Base-by-base conservation (phyloP, 2,329 filamentous ascomycete species). In the Cytospora piceicola region DNA sequence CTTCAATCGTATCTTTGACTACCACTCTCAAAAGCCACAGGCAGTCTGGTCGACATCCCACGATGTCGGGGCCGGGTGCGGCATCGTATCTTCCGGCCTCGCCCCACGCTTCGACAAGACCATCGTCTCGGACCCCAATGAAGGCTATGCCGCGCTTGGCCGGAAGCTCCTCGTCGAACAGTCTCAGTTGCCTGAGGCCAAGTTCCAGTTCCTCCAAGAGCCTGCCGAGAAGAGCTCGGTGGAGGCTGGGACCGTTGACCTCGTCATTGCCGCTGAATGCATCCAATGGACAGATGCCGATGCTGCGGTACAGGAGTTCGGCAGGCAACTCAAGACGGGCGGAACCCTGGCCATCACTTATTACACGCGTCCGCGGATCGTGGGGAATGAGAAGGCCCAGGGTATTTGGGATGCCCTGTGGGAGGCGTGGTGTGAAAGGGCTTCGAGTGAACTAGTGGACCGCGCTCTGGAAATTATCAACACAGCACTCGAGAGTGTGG, bases 111-210 rank as follows among this genome's bases (percentile, higher is more conserved):
- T 71, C 56, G 59, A 67, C 3, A 56, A 22, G 12, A 70, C 74
- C 3, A 60, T 72, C 24, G 70, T 75, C 15, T 74, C 73, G 22
- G 73, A 75, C 22, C 73, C 73, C 3, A 74, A 74, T 56, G 70
- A 73, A 12, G 69, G 67, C 11, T 71, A 74, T 58, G 58, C 58
- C 17, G 55, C 64, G 2, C 58, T 71, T 14, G 72, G 72, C 0
- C 66, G 65, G 24, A 65, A 69, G 42, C 59, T 70, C 3, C 69
- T 74, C 11, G 58, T 69, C 3, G 49, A 68, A 34, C 60, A 72
- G 36, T 57, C 64, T 32, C 53, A 29, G 4, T 32, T 69, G 12
- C 66, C 69, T 1, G 68, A 69, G 56, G 63, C 63, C 5, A 67
- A 70, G 15, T 73, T 75, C 46, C 42, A 7, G 1, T 74, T 74